Conservation (phyloP, 2,329 filamentous ascomycete species). For the Pseudophaeomoniella oleicola region DNA sequence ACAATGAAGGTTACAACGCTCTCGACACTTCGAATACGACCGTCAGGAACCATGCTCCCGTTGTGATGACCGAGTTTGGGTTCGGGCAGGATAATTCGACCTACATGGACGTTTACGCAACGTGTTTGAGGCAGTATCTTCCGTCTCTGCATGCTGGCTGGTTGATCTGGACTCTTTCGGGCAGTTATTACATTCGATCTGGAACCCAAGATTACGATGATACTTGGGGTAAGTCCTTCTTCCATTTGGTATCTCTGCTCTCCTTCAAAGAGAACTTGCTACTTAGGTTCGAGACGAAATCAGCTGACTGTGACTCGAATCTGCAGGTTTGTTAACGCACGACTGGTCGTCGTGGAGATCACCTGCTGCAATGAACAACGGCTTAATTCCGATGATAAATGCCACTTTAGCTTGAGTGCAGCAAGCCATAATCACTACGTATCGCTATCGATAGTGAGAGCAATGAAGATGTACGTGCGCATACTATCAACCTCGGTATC, state of each 20-base stretch:
- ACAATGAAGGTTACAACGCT: constrained; percentile 27
- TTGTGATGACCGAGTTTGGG: constrained; percentile 29
- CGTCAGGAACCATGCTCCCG: constrained; percentile 22
- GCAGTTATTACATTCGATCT: constrained; percentile 42
- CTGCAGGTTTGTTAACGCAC: constrained; percentile 33
- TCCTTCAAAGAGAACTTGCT: background rate
- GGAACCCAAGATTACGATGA: constrained; percentile 43
- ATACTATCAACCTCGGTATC: too few species aligned
- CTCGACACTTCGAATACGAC: constrained; percentile 15
- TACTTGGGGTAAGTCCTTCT: constrained; percentile 27
- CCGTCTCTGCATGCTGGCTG: constrained; percentile 36
- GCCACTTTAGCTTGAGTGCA: background rate
- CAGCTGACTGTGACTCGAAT: constrained; percentile 1
- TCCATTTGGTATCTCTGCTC: background rate
- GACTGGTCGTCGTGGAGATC: constrained; percentile 39
- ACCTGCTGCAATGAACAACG: constrained; percentile 8
- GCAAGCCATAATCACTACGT: too few species aligned
- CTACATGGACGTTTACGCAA: constrained; percentile 35
- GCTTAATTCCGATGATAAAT: constrained; percentile 2
- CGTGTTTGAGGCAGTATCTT: constrained; percentile 37
- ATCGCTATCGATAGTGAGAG: too few species aligned
- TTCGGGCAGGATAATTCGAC: constrained; percentile 34
- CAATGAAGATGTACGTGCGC: too few species aligned
- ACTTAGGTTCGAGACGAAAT: background rate
- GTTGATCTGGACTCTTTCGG: constrained; percentile 45